Conservation (phyloP, 768 basidiomycete species). For the Boletus sensibilis region DNA sequence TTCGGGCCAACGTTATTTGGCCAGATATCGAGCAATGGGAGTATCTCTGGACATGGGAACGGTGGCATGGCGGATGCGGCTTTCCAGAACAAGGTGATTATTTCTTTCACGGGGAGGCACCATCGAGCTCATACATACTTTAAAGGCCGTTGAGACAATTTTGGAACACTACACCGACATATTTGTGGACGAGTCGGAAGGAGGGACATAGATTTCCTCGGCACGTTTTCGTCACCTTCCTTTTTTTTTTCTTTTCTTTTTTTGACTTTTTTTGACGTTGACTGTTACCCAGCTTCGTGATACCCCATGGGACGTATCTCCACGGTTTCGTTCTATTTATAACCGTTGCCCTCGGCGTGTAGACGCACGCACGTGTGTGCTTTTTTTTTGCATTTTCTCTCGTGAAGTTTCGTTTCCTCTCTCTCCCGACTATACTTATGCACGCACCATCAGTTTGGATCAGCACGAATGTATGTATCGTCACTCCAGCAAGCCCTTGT, state of each 20-base stretch:
- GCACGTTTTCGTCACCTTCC: neutral
- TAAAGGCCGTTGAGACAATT: slow-evolving; percentile 91
- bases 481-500: slow-evolving; percentile 10
- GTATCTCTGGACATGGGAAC: slow-evolving; percentile 45
- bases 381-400: neutral
- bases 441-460: slow-evolving; percentile 9
- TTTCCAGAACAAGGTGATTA: slow-evolving; percentile 67
- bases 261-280: slow-evolving; percentile 4
- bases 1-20: slow-evolving; percentile 98
- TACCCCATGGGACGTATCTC: slow-evolving; percentile 22
- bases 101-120: neutral
- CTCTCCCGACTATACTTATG: slow-evolving; percentile 18
- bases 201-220: slow-evolving; percentile 20
- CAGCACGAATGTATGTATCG: slow-evolving; percentile 22
- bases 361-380: slow-evolving; percentile 1
- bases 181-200: slow-evolving; percentile 86
- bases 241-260: neutral
- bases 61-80: slow-evolving; percentile 68
- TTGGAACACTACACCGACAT: slow-evolving; percentile 93
- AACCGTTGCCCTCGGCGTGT: neutral
- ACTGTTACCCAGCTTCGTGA: slow-evolving; percentile 27
- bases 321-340: slow-evolving; percentile 13
- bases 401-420: neutral
- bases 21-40: slow-evolving; percentile 48
- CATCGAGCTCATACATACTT: slow-evolving; percentile 10